phyloP scores from a whole-genome alignment of 192 early-diverging fungal species.

The Coemansia sp. region DNA sequence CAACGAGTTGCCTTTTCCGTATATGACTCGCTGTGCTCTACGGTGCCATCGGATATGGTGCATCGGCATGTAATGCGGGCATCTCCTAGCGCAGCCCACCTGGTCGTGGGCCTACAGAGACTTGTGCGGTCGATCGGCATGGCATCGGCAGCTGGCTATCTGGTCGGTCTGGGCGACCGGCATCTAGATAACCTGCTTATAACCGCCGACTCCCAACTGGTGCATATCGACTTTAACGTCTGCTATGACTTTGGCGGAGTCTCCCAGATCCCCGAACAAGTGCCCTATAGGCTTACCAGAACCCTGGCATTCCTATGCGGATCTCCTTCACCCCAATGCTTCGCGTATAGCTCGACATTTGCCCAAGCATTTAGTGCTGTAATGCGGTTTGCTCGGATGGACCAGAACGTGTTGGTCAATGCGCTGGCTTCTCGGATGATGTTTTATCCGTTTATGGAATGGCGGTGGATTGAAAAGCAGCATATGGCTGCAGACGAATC shows the following conservation, averaged over 20 bases:
- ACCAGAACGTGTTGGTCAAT: constrained; percentile 17
- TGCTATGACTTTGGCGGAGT: constrained; percentile 67
- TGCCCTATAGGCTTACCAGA: constrained; percentile 74
- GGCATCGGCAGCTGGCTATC: constrained; percentile 64
- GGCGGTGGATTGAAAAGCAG: constrained; percentile 27
- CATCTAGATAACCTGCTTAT: constrained; percentile 76
- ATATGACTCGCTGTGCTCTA: constrained; percentile 16
- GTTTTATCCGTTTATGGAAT: constrained; percentile 44
- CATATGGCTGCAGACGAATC: constrained; percentile 15
- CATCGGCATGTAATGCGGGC: constrained; percentile 9
- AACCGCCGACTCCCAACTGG: constrained; percentile 48
- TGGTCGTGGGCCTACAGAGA: constrained; percentile 8
- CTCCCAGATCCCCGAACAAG: constrained; percentile 66
- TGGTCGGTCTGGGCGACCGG: constrained; percentile 68
- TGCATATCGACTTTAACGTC: constrained; percentile 78
- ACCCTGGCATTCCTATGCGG: constrained; percentile 44
- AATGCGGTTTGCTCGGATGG: constrained; percentile 40
- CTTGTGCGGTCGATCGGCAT: constrained; percentile 36
- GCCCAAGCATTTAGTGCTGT: constrained; percentile 6
- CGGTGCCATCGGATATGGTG: constrained; percentile 15
- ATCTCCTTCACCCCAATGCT: constrained; percentile 3
- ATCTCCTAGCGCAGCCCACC: constrained; percentile 19
- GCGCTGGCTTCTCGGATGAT: constrained; percentile 12
- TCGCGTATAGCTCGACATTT: constrained; percentile 27
- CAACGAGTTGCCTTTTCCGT: background rate